Evolutionary conservation across 2,329 filamentous ascomycete species (phyloP).

Genomic region (Apiospora marii): DNA sequence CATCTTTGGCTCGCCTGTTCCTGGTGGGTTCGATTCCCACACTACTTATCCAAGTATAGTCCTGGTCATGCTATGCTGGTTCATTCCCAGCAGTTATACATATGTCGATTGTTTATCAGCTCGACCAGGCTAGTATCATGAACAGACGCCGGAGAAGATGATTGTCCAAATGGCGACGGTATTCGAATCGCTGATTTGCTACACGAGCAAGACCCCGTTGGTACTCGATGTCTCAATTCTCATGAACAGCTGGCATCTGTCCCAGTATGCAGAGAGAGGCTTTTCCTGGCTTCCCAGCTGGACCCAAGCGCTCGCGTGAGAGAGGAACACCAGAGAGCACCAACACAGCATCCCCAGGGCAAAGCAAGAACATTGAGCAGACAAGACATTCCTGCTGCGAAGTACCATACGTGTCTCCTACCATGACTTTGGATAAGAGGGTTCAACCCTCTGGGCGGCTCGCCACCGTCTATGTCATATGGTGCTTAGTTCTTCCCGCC

Average conservation of each 20-base stretch:
- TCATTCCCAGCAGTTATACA: neutral
- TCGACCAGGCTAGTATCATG: neutral
- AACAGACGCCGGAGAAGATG: neutral
- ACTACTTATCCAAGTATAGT: neutral
- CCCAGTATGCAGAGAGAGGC: neutral
- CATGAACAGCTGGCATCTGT: neutral
- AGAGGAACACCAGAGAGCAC: neutral
- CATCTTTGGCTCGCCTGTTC: neutral
- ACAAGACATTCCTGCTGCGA: neutral
- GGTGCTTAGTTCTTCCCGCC: no score
- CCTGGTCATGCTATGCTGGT: neutral
- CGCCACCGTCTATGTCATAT: neutral
- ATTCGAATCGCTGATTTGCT: neutral
- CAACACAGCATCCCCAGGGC: neutral
- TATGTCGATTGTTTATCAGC: neutral
- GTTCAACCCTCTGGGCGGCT: neutral
- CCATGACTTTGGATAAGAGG: neutral
- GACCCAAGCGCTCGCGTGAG: neutral
- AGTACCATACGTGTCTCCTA: neutral
- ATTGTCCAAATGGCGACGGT: neutral
- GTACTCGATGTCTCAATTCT: neutral
- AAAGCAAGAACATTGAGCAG: neutral
- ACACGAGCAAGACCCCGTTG: neutral
- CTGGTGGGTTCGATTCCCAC: conserved; percentile 5
- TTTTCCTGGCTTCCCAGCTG: neutral